Evolutionary conservation across 2,329 filamentous ascomycete genomes (phyloP), one percentile per base, ranked within the genome.

Genomic region (Tolypocladium sp.): DNA sequence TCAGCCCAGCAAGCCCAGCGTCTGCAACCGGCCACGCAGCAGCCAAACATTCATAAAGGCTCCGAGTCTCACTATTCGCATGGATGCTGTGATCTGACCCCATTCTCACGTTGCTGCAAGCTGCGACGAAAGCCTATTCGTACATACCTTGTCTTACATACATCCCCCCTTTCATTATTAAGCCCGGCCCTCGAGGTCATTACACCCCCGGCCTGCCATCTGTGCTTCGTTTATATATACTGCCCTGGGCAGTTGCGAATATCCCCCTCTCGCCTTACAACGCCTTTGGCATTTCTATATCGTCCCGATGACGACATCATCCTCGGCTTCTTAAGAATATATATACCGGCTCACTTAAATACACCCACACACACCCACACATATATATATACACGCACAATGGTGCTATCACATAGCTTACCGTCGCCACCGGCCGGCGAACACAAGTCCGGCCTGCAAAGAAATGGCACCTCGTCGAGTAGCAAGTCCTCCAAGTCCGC

Each of bases 371-470:
- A n/a, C n/a, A n/a, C n/a, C n/a, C 17, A 8, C 51, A 8, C 25
- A 9, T 38, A 56, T 27, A 7, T 40, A 37, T 30, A 49, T 8
- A 22, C 17, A 33, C 13, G 40, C 33, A 22, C 13, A 64, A 73
- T 70, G 70, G 83, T 83, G 81, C 79, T 78, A 69, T 68, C 70
- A 60, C 65, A 71, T 61, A 75, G 71, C 64, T 73, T 82, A 65
- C 81, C 81, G 37, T 82, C 81, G 58, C 80, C 81, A 64, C 80
- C 81, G 17, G 75, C 76, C 57, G 81, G 81, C 71, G 78, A 79
- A 7, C 67, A 70, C 63, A 79, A 75, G 64, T 63, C 71, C 12
- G 67, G 67, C 2, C 60, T 67, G 25, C 68, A 68, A 35, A 75
- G 73, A 65, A 78, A 76, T 63, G 71, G 68, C 63, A 71, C 75